Evolutionary conservation across 2,329 filamentous ascomycete species (phyloP).

Genomic region (Keithomyces neogunnii): DNA sequence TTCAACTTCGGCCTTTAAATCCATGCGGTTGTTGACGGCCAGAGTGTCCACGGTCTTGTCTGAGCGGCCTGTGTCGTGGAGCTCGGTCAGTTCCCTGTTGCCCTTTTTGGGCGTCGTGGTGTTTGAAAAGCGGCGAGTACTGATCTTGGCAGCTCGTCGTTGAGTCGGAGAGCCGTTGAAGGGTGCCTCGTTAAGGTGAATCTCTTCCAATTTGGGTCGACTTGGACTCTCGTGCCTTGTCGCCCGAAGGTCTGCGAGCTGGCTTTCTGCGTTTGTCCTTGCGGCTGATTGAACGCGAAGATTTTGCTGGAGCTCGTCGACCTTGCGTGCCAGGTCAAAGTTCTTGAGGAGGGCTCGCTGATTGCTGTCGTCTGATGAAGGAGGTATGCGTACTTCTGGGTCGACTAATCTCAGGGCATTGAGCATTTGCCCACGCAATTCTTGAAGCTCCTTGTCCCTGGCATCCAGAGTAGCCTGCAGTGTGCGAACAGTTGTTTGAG

Average conservation of each 20-base stretch:
- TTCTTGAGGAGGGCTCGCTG: constrained; percentile 64
- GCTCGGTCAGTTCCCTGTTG: constrained; percentile 48
- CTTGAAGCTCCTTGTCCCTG: constrained; percentile 70
- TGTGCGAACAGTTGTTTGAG: constrained; percentile 75
- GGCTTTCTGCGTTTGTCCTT: constrained; percentile 71
- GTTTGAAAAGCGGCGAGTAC: constrained; percentile 57
- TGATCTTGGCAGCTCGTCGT: constrained; percentile 47
- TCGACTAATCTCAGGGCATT: constrained; percentile 81
- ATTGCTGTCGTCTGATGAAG: constrained; percentile 47
- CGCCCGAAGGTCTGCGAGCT: constrained; percentile 69
- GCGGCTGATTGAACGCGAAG: constrained; percentile 76
- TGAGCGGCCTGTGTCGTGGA: constrained; percentile 70
- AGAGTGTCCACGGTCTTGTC: constrained; percentile 76
- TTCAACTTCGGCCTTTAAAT: constrained; percentile 83
- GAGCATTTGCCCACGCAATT: constrained; percentile 72
- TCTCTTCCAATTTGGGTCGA: constrained; percentile 75
- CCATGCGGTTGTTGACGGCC: constrained; percentile 80
- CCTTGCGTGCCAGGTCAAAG: constrained; percentile 77
- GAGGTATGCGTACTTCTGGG: constrained; percentile 57
- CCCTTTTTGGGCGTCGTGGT: constrained; percentile 70
- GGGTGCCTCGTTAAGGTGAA: constrained; percentile 73
- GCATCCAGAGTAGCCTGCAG: constrained; percentile 72
- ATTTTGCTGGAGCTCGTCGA: constrained; percentile 83
- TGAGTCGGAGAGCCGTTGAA: constrained; percentile 68
- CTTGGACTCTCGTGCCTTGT: constrained; percentile 63